These are phyloP conservation scores for Penicillium paradoxum DNA, from an alignment of 495 filamentous ascomycete species.

Conservation along the genomic window DNA sequence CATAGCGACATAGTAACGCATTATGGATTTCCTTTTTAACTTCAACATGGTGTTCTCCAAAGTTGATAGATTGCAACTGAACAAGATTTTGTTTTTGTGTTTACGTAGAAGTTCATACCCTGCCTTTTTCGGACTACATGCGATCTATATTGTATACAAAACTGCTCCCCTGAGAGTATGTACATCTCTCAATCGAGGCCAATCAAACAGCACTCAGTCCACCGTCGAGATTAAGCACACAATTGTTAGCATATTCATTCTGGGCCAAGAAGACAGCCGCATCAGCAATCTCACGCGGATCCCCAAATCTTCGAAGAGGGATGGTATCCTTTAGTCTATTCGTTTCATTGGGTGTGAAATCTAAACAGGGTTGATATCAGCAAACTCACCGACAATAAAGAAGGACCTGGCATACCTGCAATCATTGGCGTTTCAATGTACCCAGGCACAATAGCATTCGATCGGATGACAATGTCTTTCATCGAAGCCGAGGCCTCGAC, in stretches of 20 bases:
- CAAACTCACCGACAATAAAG: neutral
- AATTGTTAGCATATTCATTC: slow-evolving; percentile 79
- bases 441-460: slow-evolving; percentile 79
- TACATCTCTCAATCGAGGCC: slow-evolving; percentile 2
- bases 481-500: slow-evolving; percentile 48
- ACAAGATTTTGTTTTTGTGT: neutral
- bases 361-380: slow-evolving; percentile 12
- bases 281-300: slow-evolving; percentile 68
- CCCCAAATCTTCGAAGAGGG: slow-evolving; percentile 66
- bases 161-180: too few species aligned
- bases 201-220: slow-evolving; percentile 62
- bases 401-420: slow-evolving; percentile 42
- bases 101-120: neutral
- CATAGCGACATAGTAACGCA: neutral
- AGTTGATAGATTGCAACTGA: neutral
- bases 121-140: neutral
- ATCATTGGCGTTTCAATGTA: slow-evolving; percentile 81
- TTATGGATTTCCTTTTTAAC: neutral
- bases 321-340: slow-evolving; percentile 43
- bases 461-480: slow-evolving; percentile 50
- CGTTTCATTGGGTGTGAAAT: slow-evolving; percentile 33
- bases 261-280: slow-evolving; percentile 72
- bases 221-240: slow-evolving; percentile 80
- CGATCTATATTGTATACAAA: too few species aligned
- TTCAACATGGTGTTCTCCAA: neutral